Evolutionary conservation across 2,329 filamentous ascomycete species (phyloP).

Genomic region (Trichoderma aggressivum): DNA sequence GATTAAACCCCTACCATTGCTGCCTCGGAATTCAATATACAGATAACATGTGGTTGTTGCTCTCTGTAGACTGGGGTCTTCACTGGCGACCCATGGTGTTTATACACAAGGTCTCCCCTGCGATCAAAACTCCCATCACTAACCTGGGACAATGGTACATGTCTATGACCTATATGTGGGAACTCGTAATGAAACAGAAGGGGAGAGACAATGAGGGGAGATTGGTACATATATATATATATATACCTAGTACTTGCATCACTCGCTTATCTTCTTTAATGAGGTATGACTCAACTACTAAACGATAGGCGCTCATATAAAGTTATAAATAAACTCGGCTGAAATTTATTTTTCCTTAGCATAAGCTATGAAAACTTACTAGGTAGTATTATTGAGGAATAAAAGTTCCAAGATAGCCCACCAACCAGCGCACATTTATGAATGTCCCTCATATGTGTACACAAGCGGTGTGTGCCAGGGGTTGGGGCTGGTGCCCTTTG

Average conservation of each 20-base stretch:
- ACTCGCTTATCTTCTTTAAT: neutral
- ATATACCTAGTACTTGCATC: neutral
- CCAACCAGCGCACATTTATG: no score
- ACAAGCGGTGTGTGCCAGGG: constrained; percentile 4
- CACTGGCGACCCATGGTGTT: neutral
- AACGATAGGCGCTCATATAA: neutral
- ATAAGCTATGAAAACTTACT: neutral
- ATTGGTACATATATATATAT: neutral
- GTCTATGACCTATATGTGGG: neutral
- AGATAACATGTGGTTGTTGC: neutral
- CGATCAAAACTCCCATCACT: neutral
- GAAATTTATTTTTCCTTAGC: neutral
- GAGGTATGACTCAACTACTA: neutral
- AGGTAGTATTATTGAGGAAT: neutral
- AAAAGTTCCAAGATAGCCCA: no score
- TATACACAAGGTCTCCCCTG: neutral
- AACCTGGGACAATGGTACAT: neutral
- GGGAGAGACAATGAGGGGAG: neutral
- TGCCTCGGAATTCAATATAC: neutral
- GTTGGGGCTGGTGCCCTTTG: constrained; percentile 7
- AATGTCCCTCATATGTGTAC: constrained; percentile 10
- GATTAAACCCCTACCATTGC: neutral
- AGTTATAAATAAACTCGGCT: neutral
- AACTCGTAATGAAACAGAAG: neutral
- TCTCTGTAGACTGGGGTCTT: neutral